These are phyloP conservation scores for Xerocomus nothofagi DNA, from an alignment of 1,284 basidiomycete genomes.

Conservation along the genomic window DNA sequence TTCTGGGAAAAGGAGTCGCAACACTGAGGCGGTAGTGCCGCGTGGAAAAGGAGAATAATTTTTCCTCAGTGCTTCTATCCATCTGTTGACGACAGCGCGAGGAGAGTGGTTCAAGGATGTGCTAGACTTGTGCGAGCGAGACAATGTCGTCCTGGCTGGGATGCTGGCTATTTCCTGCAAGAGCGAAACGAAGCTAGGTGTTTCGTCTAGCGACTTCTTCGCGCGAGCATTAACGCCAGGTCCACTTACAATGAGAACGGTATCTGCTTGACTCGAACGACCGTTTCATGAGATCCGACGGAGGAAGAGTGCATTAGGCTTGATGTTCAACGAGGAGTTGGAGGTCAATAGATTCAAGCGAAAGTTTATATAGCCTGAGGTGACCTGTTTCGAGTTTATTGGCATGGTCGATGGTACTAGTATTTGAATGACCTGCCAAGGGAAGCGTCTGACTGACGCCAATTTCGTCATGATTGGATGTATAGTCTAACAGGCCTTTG, in stretches of 20 bases:
- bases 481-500: too few relatives aligned
- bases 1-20: constrained; percentile 81
- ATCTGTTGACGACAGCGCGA: constrained; percentile 44
- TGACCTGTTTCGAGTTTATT: too few relatives aligned
- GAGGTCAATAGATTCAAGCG: neutral
- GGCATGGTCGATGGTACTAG: neutral
- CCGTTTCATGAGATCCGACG: constrained; percentile 31
- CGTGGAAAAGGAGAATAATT: constrained; percentile 48
- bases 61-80: constrained; percentile 45
- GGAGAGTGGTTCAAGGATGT: constrained; percentile 35
- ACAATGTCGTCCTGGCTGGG: constrained; percentile 24
- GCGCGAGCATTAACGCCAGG: neutral
- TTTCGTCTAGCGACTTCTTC: constrained; percentile 12
- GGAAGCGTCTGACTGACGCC: too few relatives aligned
- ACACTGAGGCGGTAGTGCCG: constrained; percentile 53
- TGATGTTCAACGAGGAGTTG: constrained; percentile 34
- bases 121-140: constrained; percentile 21
- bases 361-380: neutral
- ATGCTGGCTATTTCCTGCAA: constrained; percentile 44
- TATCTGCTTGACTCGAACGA: constrained; percentile 19
- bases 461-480: too few relatives aligned
- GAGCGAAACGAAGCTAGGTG: constrained; percentile 45
- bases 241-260: constrained; percentile 47
- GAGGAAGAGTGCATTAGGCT: neutral
- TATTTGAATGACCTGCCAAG: neutral